A percentile compares a stretch with the other conserved stretches of the same genome.
These are phyloP conservation scores for Omphalotus guepiniiformis DNA, from an alignment of 768 basidiomycete species.

Conservation along the genomic window DNA sequence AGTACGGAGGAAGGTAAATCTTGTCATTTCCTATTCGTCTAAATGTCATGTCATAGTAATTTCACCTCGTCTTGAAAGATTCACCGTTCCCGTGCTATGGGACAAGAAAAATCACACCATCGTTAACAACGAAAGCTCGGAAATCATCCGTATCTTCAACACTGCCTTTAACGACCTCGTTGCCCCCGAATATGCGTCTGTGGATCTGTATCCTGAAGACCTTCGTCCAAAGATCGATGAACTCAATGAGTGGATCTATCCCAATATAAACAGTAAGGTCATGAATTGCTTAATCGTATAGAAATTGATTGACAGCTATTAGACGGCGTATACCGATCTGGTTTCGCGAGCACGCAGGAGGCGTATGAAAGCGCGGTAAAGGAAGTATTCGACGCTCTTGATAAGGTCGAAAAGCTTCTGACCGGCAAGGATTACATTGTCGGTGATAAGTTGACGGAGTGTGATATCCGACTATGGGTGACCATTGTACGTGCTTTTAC, in stretches of 20 bases:
- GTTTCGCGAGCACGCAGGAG: conserved; percentile 77
- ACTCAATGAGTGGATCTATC: conserved; percentile 84
- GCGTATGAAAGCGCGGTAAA: conserved; percentile 79
- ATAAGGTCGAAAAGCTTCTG: conserved; percentile 75
- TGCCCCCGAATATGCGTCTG: conserved; percentile 54
- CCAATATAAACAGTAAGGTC: conserved; percentile 75
- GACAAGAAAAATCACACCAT: conserved; percentile 85
- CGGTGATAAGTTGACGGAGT: conserved; percentile 80
- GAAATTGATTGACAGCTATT: neutral
- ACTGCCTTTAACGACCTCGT: conserved; percentile 73
- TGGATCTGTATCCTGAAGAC: conserved; percentile 77
- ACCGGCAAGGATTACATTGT: conserved; percentile 79
- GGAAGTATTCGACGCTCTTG: conserved; percentile 74
- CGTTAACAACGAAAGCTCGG: conserved; percentile 94
- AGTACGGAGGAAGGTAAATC: conserved; percentile 66
- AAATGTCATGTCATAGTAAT: neutral
- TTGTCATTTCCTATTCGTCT: too few species aligned
- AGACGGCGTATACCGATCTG: conserved; percentile 88
- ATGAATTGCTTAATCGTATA: neutral
- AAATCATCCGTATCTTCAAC: conserved; percentile 95
- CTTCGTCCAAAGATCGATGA: conserved; percentile 75
- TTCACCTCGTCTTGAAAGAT: conserved; percentile 33
- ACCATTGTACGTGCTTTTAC: conserved; percentile 64
- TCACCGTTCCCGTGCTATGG: conserved; percentile 90
- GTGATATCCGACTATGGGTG: conserved; percentile 86